Percentiles rank a stretch among this genome's conserved stretches.
Evolutionary conservation across 768 basidiomycete species (phyloP).

Genomic region (Lyophyllum atratum): DNA sequence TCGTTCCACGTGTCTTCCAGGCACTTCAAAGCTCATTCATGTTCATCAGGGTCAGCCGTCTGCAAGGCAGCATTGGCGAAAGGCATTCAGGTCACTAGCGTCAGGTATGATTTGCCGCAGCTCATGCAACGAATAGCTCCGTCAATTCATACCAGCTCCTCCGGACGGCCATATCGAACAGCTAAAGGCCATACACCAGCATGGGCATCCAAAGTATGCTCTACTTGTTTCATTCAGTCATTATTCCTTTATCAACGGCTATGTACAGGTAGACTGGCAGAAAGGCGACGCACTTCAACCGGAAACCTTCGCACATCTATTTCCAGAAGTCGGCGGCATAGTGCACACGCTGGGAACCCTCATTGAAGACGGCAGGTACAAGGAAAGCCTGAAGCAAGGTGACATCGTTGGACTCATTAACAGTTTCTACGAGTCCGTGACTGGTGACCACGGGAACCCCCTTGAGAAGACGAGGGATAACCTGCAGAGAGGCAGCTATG

Average conservation of each 20-base stretch:
- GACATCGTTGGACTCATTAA: constrained; percentile 53
- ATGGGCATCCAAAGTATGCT: constrained; percentile 75
- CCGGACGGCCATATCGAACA: constrained; percentile 82
- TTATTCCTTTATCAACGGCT: constrained; percentile 1
- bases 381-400: constrained; percentile 64
- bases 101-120: constrained; percentile 57
- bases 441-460: constrained; percentile 55
- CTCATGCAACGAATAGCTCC: background rate
- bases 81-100: constrained; percentile 86
- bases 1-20: background rate
- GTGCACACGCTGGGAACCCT: constrained; percentile 95
- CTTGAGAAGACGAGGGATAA: constrained; percentile 44
- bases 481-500: constrained; percentile 57
- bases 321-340: constrained; percentile 71
- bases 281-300: constrained; percentile 82
- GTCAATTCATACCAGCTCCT: constrained; percentile 54
- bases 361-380: constrained; percentile 81
- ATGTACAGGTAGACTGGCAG: constrained; percentile 81
- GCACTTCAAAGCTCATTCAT: constrained; percentile 1
- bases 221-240: constrained; percentile 8
- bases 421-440: constrained; percentile 37
- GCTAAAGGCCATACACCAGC: constrained; percentile 89
- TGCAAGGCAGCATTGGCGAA: constrained; percentile 84
- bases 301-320: constrained; percentile 65
- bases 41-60: constrained; percentile 79